These are phyloP conservation scores for Aspergillus biplanus DNA, from an alignment of 495 filamentous ascomycete species.

Conservation along the genomic window DNA sequence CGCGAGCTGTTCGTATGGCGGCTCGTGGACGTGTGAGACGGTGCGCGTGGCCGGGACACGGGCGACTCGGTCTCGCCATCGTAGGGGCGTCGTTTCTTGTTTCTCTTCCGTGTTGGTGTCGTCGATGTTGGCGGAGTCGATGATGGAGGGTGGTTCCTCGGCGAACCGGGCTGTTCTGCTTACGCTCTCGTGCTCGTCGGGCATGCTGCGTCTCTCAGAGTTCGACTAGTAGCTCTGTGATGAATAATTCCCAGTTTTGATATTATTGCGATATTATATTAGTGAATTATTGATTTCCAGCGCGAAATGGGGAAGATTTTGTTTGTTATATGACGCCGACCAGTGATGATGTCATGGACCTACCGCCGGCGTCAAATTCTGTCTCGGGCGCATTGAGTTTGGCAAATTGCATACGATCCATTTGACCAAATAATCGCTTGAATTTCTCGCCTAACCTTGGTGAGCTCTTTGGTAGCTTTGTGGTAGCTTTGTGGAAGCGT, in stretches of 20 bases:
- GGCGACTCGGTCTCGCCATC: too few relatives aligned
- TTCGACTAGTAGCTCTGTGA: neutral
- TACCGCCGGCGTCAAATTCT: neutral
- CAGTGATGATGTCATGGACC: neutral
- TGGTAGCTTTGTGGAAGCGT: too few relatives aligned
- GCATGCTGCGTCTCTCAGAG: neutral
- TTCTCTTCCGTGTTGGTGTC: too few relatives aligned
- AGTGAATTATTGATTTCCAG: too few relatives aligned
- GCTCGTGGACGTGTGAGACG: conserved; percentile 9
- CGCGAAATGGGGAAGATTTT: neutral
- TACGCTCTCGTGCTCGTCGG: neutral
- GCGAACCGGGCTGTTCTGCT: neutral
- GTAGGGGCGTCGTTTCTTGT: neutral
- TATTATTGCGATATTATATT: too few relatives aligned
- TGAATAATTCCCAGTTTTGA: too few relatives aligned
- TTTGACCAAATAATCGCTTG: too few relatives aligned
- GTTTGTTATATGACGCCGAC: neutral
- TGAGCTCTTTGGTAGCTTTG: too few relatives aligned
- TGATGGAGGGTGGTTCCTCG: neutral
- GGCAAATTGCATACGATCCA: too few relatives aligned
- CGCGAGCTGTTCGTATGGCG: conserved; percentile 4
- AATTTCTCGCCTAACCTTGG: too few relatives aligned
- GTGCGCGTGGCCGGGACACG: neutral
- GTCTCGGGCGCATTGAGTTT: too few relatives aligned
- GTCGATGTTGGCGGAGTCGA: too few relatives aligned